Evolutionary conservation across 495 filamentous ascomycete genomes (phyloP), one percentile per base, ranked within the genome.

Genomic region (Cenococcum geophilum): DNA sequence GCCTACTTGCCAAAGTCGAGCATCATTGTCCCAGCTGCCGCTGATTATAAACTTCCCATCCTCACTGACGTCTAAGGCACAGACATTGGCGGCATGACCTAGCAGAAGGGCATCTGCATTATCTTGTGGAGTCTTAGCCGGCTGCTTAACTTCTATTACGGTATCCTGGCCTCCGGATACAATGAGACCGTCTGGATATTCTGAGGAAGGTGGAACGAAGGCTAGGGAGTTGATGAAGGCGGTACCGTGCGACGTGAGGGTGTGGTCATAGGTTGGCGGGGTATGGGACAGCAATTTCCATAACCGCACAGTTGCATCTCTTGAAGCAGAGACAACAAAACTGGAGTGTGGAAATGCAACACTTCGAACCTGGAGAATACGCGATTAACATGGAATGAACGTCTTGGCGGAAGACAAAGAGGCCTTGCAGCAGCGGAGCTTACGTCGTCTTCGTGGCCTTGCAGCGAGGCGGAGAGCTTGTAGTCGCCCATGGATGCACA

Each of bases 1-100:
- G 91, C 89, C 89, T 87, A 96, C 62, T 86, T 87, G 8, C 83
- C 83, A 97, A 58, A 96, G 69, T 34, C 89, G 83, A 12, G 88
- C 89, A 40, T 90, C 86, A 42, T 82, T 81, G 72, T 99, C 95
- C 95, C 95, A 99, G 71, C 91, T 86, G n/a, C 90, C 93, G 68
- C 92, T 97, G 45, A 96, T 84, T 54, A 97, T 80, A 70, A 82
- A 86, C 18, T 74, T 80, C 1, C 83, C 83, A 55, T 87, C 83
- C 5, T 84, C 79, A 47, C 82, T 84, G 5, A 88, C 84, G 70
- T 96, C 91, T 32, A 99, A 73, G 0, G 92, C 77, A 70, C 92
- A 97, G 34, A 99, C 82, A 63, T 97, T 97, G 61, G 86, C 80
- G 14, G 78, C 76, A 70, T 99, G 95, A 18, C 95, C 95, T 49